Evolutionary conservation across 768 basidiomycete genomes (phyloP), one percentile per base, ranked within the genome.

Genomic region (Lentinula aciculospora): DNA sequence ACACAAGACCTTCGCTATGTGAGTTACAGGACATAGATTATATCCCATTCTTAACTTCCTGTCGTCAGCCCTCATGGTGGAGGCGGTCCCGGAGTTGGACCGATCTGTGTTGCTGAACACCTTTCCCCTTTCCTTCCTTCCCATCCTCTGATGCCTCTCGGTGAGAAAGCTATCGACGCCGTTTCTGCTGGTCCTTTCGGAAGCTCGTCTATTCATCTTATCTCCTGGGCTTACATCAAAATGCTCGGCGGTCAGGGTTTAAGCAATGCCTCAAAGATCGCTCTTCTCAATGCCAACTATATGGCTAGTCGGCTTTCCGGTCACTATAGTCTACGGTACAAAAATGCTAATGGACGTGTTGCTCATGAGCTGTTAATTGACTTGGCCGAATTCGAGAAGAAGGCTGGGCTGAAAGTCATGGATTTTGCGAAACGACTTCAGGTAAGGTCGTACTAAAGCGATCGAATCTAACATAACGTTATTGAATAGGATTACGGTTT

Each of bases 141-240:
- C 2, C 95, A 99, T 69, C 89, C 94, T 1, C 67, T 87, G 28
- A 72, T 94, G 59, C 71, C 80, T 23, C 86, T 85, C 36, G 85
- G 86, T 10, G 68, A 76, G n/a, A 72, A 82, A 50, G 84, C 88
- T 1, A 98, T 99, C 61, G 77, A 87, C 29, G 91, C 97, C 5
- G 88, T 98, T 46, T 85, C 96, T 8, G 92, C 92, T 0, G 94
- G 90, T 1, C 97, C 94, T 0, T 98, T 85, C 68, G 96, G 97
- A 45, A 95, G 93, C 62, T 92, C 97, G 2, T 95, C 93, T 6
- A 94, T 99, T 65, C 86, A 92, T 47, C 80, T 95, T 60, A 98
- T 98, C 65, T 98, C 95, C 0, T 98, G 96, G 95, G 96, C 97
- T 12, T 99, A 97, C 72, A 92, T 97, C 80, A 96, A 92, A 76